Conservation (phyloP, 2,329 filamentous ascomycete species). For the Pseudocercospora fijiensis region DNA sequence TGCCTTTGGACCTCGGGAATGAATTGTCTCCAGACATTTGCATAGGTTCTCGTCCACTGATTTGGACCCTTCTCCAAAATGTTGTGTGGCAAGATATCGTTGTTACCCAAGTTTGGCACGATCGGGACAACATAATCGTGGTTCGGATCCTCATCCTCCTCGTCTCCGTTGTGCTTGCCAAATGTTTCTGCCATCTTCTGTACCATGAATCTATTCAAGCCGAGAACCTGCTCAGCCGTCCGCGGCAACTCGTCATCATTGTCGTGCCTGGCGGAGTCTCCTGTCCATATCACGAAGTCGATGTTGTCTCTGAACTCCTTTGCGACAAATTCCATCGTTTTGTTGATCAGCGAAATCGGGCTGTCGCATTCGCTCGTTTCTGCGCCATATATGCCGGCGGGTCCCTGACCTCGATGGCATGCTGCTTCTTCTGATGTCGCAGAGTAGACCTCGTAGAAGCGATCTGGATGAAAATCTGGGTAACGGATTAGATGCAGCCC, state of each 20-base stretch:
- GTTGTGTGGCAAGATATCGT: slow-evolving; percentile 96
- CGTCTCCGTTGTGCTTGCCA: slow-evolving; percentile 52
- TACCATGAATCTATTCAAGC: slow-evolving; percentile 73
- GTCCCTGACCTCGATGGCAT: slow-evolving; percentile 77
- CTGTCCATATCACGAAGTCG: slow-evolving; percentile 44
- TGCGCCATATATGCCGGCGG: slow-evolving; percentile 77
- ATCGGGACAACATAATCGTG: slow-evolving; percentile 71
- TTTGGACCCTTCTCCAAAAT: slow-evolving; percentile 86
- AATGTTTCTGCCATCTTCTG: slow-evolving; percentile 76
- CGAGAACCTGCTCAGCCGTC: slow-evolving; percentile 70
- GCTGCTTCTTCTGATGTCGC: slow-evolving; percentile 66
- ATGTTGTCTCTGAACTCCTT: slow-evolving; percentile 39
- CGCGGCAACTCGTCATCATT: slow-evolving; percentile 63
- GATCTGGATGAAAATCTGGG: slow-evolving; percentile 86
- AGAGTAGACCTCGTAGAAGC: slow-evolving; percentile 76
- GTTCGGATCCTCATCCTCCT: slow-evolving; percentile 49
- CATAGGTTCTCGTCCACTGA: slow-evolving; percentile 74
- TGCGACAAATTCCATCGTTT: slow-evolving; percentile 85
- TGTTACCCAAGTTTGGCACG: slow-evolving; percentile 90
- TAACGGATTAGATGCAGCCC: slow-evolving; percentile 17
- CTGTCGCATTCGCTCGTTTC: slow-evolving; percentile 88
- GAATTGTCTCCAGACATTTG: slow-evolving; percentile 77
- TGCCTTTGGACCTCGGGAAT: slow-evolving; percentile 92
- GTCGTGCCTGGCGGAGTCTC: slow-evolving; percentile 43
- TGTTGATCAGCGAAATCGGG: slow-evolving; percentile 75